Evolutionary conservation across 23 red algal genomes (phyloP), one percentile per base, ranked within the genome.

Genomic region (Gracilaria domingensis): DNA sequence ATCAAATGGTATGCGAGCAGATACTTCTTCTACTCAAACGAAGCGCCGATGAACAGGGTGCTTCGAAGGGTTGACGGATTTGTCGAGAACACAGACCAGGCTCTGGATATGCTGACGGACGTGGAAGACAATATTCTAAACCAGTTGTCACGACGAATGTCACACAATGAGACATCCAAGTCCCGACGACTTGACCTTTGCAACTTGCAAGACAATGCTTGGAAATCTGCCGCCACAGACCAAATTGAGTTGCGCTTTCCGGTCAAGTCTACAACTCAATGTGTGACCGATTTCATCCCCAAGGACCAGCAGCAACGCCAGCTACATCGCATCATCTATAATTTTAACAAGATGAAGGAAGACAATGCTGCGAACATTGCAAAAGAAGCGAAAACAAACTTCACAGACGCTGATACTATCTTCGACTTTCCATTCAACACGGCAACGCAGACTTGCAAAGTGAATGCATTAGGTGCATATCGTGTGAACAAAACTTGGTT

Each of bases 21-120:
- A 2, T 75, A 75, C 36, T 75, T 75, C n/a, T 75, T 45, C 35
- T 47, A 24, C 39, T 75, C 69, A 24, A 30, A 75, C n/a, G 4
- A 75, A 26, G 69, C 69, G 39, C 69, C 69, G 18, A 75, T 75
- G 69, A 75, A 44, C 69, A 44, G 36, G 25, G 69, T 75, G 69
- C 69, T 75, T 47, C 35, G 39, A 25, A 47, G 21, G 6, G 69
- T 75, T 40, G 36, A 75, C n/a, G 69, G 69, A 0, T 75, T 75
- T 75, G 69, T 75, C 2, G 36, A 75, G n/a, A 75, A 75, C 69
- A 16, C 69, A 35, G 69, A 75, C 35, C 18, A 12, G 20, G 69
- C 69, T 9, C 39, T 75, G 34, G 69, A 75, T 14, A 75, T 9
- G 69, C 1, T 75, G 1, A 32, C 16, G 21, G 20, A 40, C 33